Base-by-base conservation (phyloP, 257 asterid species). In the Orobanche coerulescens region DNA sequence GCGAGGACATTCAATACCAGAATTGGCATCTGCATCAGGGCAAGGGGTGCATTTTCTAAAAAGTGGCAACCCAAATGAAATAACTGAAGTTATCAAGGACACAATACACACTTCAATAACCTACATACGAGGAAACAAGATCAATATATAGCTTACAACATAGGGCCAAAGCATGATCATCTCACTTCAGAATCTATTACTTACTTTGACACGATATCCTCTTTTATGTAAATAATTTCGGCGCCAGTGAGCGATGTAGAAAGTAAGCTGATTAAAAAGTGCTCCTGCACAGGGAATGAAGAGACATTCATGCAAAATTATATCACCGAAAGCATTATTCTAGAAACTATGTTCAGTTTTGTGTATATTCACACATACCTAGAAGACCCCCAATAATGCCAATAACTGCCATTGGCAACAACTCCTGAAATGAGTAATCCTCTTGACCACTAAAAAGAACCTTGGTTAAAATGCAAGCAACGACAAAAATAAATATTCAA, bases 331-430 rank as follows among this genome's bases (percentile, higher is more conserved):
- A 15, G 55, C 53, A 48, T 25, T 63, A 65, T 25, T 70, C 34
- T n/a, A 62, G 69, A 69, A 65, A 62, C 18, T 49, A 34, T 49
- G 30, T 19, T 43, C 39, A 53, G 20, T 40, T 22, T 10, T 22
- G 57, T 53, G 33, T 44, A 44, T 20, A 31, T 62, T 50, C 28
- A 56, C 25, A 66, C 90, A 56, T 82, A 93, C 99, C 99, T 37
- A 93, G 95, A 69, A 93, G 97, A 58, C 99, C 99, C 59, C 99
- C 99, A 36, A 89, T 81, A 34, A 93, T 83, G n/a, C 97, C 99
- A 74, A 89, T 89, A 71, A 93, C 81, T 56, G 96, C 96, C 97
- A 93, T 89, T 39, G 99, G 99, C 73, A 89, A 73, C 82, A 93
- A 57, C 78, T 93, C 99, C 80, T 75, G 84, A 73, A 93, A 84